Evolutionary conservation across 176 grass and related monocot genomes (phyloP).

Genomic region (Secale cereale): DNA sequence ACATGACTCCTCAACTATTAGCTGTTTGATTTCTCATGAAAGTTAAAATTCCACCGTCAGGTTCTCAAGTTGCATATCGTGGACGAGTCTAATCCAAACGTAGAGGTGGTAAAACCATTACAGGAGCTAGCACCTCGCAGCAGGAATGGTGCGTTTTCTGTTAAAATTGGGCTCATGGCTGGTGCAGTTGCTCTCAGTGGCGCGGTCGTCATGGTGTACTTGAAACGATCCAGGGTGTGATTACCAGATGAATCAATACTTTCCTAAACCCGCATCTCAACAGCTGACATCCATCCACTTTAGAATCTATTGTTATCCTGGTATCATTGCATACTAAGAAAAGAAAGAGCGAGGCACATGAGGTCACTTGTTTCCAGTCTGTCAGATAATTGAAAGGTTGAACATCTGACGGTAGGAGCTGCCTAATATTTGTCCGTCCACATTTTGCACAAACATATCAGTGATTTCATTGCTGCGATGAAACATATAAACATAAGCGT

Average conservation of each 20-base stretch:
- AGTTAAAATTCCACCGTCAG: slow-evolving; percentile 36
- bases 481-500: slow-evolving; percentile 1
- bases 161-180: slow-evolving; percentile 54
- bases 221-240: slow-evolving; percentile 83
- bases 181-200: slow-evolving; percentile 53
- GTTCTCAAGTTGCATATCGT: slow-evolving; percentile 79
- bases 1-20: not conserved
- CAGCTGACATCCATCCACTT: slow-evolving; percentile 2
- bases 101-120: slow-evolving; percentile 29
- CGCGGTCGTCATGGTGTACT: slow-evolving; percentile 64
- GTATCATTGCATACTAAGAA: slow-evolving; percentile 9
- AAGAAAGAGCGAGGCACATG: not conserved
- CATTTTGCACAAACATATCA: not conserved
- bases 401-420: not conserved
- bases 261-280: slow-evolving; percentile 1
- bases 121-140: slow-evolving; percentile 33
- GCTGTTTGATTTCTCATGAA: slow-evolving; percentile 23
- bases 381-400: not conserved
- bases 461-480: not conserved
- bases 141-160: slow-evolving; percentile 15
- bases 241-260: slow-evolving; percentile 9
- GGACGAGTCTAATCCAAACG: slow-evolving; percentile 26
- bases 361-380: not conserved
- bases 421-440: not conserved
- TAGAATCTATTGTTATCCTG: not conserved